Evolutionary conservation across 1,284 basidiomycete genomes (phyloP), one percentile per base, ranked within the genome.

Genomic region (Porodaedalea pini): DNA sequence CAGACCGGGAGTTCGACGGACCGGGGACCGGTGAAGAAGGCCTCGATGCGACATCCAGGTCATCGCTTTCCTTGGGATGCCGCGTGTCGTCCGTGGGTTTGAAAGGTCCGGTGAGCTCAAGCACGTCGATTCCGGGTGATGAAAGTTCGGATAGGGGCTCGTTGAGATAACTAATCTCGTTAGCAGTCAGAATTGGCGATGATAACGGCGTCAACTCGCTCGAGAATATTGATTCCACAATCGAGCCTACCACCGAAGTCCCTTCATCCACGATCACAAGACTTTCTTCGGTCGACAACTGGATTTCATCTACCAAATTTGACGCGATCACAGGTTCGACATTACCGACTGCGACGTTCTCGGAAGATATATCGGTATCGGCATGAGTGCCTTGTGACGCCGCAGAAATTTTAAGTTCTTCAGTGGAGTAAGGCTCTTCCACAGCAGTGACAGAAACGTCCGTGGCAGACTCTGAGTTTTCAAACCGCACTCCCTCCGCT

Each of bases 171-270:
- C 29, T 23, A 25, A 29, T 13, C 32, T 50, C 54, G n/a, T 8
- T 39, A 19, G 31, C 32, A 32, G 21, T 13, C 31, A 56, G 39
- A 6, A 36, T 17, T 17, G 51, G 51, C 19, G 57, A 58, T 27
- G 56, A 58, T 53, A 58, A n/a, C 17, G 57, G 57, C 17, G 57
- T 58, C n/a, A 58, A 23, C 15, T 32, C 32, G 23, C 36, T 36
- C 13, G 36, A 56, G 48, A 51, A 56, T 13, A 34, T 43, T 32
- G 48, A 13, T 4, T 7, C 51, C 8, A 44, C 29, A 27, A 45
- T 43, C 10, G 39, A 29, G n/a, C 27, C 21, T 3, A 27, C 37
- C 13, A 21, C 51, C 11, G 5, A 32, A n/a, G n/a, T 2, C n/a
- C 10, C 11, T 15, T 44, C 41, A 29, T 32, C 31, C 15, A 31